Percentiles rank a stretch among this genome's conserved stretches.
These are phyloP conservation scores for Colletotrichum lini DNA, from an alignment of 2,329 filamentous ascomycete species.

Conservation along the genomic window DNA sequence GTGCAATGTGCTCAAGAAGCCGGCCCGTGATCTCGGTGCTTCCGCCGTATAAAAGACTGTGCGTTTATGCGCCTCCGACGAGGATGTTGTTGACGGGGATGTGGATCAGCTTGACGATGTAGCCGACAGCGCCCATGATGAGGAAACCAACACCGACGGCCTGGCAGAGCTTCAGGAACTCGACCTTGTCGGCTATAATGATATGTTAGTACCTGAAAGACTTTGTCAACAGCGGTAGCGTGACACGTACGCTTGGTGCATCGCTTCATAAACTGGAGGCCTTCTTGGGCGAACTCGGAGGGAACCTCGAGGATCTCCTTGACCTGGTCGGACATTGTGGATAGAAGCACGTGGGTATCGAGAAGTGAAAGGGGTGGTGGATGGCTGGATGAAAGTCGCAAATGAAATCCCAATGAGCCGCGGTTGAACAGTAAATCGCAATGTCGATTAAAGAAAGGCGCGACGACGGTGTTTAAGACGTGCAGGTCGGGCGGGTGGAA, in stretches of 20 bases:
- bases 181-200: constrained; percentile 53
- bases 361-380: constrained; percentile 17
- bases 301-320: constrained; percentile 80
- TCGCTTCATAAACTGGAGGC: constrained; percentile 73
- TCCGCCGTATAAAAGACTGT: not conserved
- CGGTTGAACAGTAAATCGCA: constrained; percentile 2
- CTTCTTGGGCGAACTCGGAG: constrained; percentile 74
- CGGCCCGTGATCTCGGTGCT: constrained; percentile 17
- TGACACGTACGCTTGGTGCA: constrained; percentile 73
- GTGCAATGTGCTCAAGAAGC: constrained; percentile 23
- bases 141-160: constrained; percentile 79
- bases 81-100: constrained; percentile 80
- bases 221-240: not conserved
- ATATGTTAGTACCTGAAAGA: constrained; percentile 14
- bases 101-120: constrained; percentile 80
- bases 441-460: constrained; percentile 27
- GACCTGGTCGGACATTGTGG: constrained; percentile 75
- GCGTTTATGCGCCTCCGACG: constrained; percentile 73
- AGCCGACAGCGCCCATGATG: constrained; percentile 79
- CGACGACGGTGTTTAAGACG: constrained; percentile 39
- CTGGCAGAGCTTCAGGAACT: constrained; percentile 63
- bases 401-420: constrained; percentile 32
- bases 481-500: constrained; percentile 39
- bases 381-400: constrained; percentile 21
- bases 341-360: constrained; percentile 35